Conservation (phyloP, 140 eudicot genomes). For the Artemisia princeps region DNA sequence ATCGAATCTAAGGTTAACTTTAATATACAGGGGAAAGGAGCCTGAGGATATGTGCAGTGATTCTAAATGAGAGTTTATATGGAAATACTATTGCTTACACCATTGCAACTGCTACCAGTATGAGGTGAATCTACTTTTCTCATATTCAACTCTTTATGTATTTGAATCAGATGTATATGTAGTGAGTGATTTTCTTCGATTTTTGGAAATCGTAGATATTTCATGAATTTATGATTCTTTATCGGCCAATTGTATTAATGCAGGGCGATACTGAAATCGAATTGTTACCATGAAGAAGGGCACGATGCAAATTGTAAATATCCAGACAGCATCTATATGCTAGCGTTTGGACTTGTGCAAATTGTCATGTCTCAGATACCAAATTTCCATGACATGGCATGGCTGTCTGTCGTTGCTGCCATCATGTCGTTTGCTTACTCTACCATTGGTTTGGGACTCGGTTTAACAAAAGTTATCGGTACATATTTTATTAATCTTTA, state of each 20-base stretch:
- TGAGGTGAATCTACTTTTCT: constrained; percentile 31
- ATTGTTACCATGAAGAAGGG: constrained; percentile 58
- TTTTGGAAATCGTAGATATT: background rate
- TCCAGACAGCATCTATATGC: constrained; percentile 40
- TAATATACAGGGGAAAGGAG: constrained; percentile 46
- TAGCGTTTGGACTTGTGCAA: constrained; percentile 58
- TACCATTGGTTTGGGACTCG: constrained; percentile 52
- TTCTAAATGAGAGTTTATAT: constrained; percentile 44
- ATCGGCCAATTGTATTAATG: constrained; percentile 9
- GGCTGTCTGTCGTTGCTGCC: constrained; percentile 68
- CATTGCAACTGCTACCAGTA: constrained; percentile 48
- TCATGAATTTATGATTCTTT: background rate
- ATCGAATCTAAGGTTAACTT: constrained; percentile 16
- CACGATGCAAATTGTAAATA: constrained; percentile 44
- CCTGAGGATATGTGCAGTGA: constrained; percentile 34
- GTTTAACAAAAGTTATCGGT: constrained; percentile 57
- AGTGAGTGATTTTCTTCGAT: background rate
- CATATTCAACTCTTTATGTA: background rate
- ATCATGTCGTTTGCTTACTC: constrained; percentile 65
- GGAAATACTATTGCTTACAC: constrained; percentile 56
- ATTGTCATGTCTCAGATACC: constrained; percentile 68
- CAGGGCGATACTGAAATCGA: constrained; percentile 62
- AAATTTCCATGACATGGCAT: constrained; percentile 59
- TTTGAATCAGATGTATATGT: constrained; percentile 7
- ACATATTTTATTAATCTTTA: background rate